Base-by-base conservation (phyloP, 2,329 filamentous ascomycete species). In the Atkinsonella texensis region DNA sequence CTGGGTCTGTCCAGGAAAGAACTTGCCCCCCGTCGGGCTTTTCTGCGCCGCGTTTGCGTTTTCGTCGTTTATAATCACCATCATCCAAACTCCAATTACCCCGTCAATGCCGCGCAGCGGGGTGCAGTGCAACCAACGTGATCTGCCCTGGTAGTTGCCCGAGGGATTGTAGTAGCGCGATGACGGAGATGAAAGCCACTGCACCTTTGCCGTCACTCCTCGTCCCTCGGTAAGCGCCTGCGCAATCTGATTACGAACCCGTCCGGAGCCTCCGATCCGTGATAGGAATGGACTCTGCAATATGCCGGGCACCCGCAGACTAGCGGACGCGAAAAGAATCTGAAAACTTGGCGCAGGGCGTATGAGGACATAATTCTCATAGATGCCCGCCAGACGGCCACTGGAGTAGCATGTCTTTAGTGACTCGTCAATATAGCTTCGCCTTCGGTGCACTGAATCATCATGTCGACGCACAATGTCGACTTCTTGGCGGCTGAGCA, bases 191-290 rank as follows among this genome's bases (percentile, higher is more conserved):
- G 28, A 28, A 7, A 28, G 28, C 86, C 85, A 90, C 49, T 81
- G 77, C 12, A 89, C 77, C 61, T 86, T 86, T 2, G 84, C 84
- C 1, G 85, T 89, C 3, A 89, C 81, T 46, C 84, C 82, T 28
- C 80, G 77, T 0, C 84, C 84, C 59, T 83, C 77, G 9, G 75
- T 74, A 31, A 89, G 75, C 0, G 85, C 84, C 17, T 70, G 65
- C 1, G 65, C 64, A 23, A 80, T 65, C 41, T 74, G 70, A 11
- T 77, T 71, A 6, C 72, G 70, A 1, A 75, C 68, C 18, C 68
- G 65, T 3, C 62, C 59, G 0, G 73, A 71, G 1, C 76, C 76
- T 8, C 77, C 76, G 23, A 80, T 74, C 33, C 72, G 72, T 9
- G 69, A 68, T 62, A 80, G 70, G 57, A 81, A 77, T 1, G 72